Evolutionary conservation across 345 rosid species (phyloP), one percentile per base, ranked within the genome.

Genomic region (Limnanthes douglasii): DNA sequence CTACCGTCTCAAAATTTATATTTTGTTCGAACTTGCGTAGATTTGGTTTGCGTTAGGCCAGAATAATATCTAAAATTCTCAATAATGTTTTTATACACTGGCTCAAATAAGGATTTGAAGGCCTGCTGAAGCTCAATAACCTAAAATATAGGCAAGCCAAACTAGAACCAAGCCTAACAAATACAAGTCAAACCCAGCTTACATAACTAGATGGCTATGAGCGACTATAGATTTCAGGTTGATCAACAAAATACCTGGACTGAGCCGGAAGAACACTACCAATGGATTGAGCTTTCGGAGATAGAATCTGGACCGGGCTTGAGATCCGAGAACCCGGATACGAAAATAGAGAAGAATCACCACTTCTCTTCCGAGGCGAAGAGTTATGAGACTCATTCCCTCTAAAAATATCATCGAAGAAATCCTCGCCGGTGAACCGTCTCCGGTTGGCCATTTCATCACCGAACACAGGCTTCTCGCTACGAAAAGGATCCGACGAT

Each of bases 401-500:
- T 60, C 50, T 42, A 23, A 70, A 86, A 34, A 86, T 86, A 49
- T 86, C 97, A 24, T 60, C 69, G 18, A 70, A 86, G 73, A 86
- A 86, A 33, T 73, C 72, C 17, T 50, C 62, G 6, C 53, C 46
- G 4, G 52, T 36, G 22, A 44, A 34, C 28, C 73, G 50, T 38
- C 82, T 69, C 15, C 75, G 49, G 11, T 14, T 45, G 23, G 41
- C 43, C 8, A 41, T 43, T 23, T 75, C 82, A 42, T 61, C 84
- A 1, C 96, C 97, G 31, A 81, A 86, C 29, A 72, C 94, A 0
- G 94, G 88, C 62, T 75, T 81, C 53, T 78, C 80, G n/a, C 64
- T 50, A 78, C 67, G 61, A 15, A 11, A 16, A 2, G 64, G 59
- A 33, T 50, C 46, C 9, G 54, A 30, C 9, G 28, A 31, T 30